Conservation (phyloP, 805 yeast species). For the Sugiyamaella americana region DNA sequence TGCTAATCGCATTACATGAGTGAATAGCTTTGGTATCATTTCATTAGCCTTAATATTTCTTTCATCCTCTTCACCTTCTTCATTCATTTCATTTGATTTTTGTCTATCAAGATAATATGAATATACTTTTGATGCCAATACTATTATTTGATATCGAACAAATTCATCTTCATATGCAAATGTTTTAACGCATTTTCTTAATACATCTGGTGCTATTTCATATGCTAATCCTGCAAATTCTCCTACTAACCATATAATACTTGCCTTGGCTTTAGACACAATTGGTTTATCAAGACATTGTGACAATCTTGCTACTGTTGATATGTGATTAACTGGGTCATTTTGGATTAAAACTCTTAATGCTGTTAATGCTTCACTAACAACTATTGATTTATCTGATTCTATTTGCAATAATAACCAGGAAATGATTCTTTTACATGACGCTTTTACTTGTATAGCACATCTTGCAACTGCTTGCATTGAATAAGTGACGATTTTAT, state of each 20-base stretch:
- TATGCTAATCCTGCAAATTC: conserved; percentile 53
- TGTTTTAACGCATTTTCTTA: conserved; percentile 49
- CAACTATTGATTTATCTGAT: conserved; percentile 30
- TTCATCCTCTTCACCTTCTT: conserved; percentile 19
- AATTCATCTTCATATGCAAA: conserved; percentile 49
- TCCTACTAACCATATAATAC: conserved; percentile 87
- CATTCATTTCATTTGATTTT: conserved; percentile 22
- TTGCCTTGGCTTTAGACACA: conserved; percentile 55
- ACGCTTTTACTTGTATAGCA: conserved; percentile 44
- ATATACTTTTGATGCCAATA: conserved; percentile 67
- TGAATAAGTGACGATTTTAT: conserved; percentile 39
- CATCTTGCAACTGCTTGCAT: conserved; percentile 59
- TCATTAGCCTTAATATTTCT: conserved; percentile 16
- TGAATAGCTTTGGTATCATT: conserved; percentile 48
- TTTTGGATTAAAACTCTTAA: conserved; percentile 66
- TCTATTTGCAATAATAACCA: conserved; percentile 57
- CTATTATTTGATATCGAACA: conserved; percentile 65
- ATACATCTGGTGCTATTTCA: conserved; percentile 65
- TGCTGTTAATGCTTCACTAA: conserved; percentile 65
- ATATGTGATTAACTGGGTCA: conserved; percentile 47
- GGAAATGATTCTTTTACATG: conserved; percentile 40
- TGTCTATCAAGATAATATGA: conserved; percentile 46
- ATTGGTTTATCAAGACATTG: conserved; percentile 16
- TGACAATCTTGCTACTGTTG: conserved; percentile 49
- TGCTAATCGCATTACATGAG: conserved; percentile 54